Conservation (phyloP, 164 flowering plant genomes). For the Chloranthus sessilifolius region DNA sequence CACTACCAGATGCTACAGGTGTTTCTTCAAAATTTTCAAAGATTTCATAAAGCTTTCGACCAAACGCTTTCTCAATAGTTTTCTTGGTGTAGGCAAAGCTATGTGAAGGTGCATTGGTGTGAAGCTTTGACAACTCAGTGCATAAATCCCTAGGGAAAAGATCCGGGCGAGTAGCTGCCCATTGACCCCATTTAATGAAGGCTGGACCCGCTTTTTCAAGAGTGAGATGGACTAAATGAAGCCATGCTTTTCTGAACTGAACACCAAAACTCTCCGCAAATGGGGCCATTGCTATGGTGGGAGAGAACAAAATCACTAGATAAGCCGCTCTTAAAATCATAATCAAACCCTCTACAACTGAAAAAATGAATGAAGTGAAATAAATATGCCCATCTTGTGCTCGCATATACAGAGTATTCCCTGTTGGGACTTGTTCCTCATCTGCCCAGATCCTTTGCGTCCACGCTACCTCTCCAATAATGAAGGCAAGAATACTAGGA, state of each 20-base stretch:
- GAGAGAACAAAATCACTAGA: slow-evolving; percentile 55
- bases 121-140: slow-evolving; percentile 66
- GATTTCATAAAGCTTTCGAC: slow-evolving; percentile 71
- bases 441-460: slow-evolving; percentile 35
- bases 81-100: slow-evolving; percentile 68
- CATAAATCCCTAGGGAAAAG: slow-evolving; percentile 77
- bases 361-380: slow-evolving; percentile 32
- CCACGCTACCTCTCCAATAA: slow-evolving; percentile 57
- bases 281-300: slow-evolving; percentile 67
- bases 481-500: slow-evolving; percentile 56
- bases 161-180: slow-evolving; percentile 94
- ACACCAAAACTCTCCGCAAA: slow-evolving; percentile 58
- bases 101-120: slow-evolving; percentile 74
- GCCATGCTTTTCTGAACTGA: slow-evolving; percentile 56
- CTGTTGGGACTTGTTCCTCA: slow-evolving; percentile 25
- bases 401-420: slow-evolving; percentile 39
- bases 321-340: slow-evolving; percentile 56
- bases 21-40: slow-evolving; percentile 74
- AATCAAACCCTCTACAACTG: slow-evolving; percentile 39
- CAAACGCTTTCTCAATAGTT: slow-evolving; percentile 76
- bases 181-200: slow-evolving; percentile 92
- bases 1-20: slow-evolving; percentile 86
- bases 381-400: slow-evolving; percentile 59
- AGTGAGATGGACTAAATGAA: slow-evolving; percentile 54
- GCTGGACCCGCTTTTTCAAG: slow-evolving; percentile 83